phyloP scores from a whole-genome alignment of 768 basidiomycete genomes.

The Mrakia frigida region DNA sequence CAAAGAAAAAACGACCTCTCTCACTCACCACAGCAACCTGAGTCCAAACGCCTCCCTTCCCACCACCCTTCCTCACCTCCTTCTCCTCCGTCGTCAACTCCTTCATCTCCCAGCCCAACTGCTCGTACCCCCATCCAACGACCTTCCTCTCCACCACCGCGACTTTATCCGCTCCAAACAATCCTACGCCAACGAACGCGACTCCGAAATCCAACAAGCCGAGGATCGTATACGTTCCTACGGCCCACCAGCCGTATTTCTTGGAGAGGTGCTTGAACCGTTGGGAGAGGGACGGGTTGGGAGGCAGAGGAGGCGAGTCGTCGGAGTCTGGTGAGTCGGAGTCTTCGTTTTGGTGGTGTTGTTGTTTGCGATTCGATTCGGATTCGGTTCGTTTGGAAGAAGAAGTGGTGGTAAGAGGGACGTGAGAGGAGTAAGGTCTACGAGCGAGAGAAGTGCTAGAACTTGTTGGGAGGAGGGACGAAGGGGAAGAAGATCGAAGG shows the following conservation, averaged over 20 bases:
- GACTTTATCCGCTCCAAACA: conserved; percentile 87
- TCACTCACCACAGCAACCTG: conserved; percentile 57
- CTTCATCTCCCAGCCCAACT: conserved; percentile 31
- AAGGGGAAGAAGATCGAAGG: background rate
- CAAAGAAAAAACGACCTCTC: background rate
- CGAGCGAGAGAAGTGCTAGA: background rate
- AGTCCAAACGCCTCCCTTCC: conserved; percentile 62
- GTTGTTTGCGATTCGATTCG: too few species aligned
- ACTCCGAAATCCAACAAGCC: conserved; percentile 74
- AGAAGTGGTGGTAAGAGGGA: background rate
- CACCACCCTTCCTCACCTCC: conserved; percentile 18
- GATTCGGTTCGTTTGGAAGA: background rate
- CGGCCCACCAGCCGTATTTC: conserved; percentile 91
- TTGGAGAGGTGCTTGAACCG: conserved; percentile 77
- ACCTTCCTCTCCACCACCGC: conserved; percentile 53
- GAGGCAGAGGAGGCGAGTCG: background rate
- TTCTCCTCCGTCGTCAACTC: conserved; percentile 22
- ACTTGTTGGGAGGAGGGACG: background rate
- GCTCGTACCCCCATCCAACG: conserved; percentile 42
- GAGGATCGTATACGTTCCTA: conserved; percentile 78
- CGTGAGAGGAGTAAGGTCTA: background rate
- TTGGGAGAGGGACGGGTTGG: conserved; percentile 47
- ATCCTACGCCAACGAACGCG: conserved; percentile 74
- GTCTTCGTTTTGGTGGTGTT: background rate
- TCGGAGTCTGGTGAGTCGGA: background rate